A percentile compares a stretch with the other conserved stretches of the same genome.
phyloP scores from a whole-genome alignment of 495 filamentous ascomycete species.

The Daldinia childiae region DNA sequence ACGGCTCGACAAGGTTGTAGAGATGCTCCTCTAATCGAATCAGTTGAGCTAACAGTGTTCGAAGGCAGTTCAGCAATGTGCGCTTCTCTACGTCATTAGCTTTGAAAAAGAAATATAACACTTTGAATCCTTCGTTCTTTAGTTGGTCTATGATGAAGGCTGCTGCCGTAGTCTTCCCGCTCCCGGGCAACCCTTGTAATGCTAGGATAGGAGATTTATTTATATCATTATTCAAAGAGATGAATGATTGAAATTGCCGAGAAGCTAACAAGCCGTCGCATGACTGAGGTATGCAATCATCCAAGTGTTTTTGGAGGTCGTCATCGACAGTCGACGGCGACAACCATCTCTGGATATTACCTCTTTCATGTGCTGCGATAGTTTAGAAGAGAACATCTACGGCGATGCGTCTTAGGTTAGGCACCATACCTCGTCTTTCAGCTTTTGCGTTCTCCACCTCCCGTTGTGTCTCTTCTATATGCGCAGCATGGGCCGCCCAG shows the following conservation, averaged over 20 bases:
- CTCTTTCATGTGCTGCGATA: slow-evolving; percentile 25
- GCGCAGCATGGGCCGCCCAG: slow-evolving; percentile 31
- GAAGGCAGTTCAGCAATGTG: slow-evolving; percentile 30
- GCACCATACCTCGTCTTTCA: slow-evolving; percentile 25
- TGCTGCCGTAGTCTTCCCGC: slow-evolving; percentile 41
- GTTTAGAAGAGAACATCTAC: slow-evolving; percentile 18
- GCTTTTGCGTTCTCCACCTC: slow-evolving; percentile 28
- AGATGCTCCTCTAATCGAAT: slow-evolving; percentile 33
- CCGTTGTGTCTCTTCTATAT: slow-evolving; percentile 33
- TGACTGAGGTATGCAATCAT: slow-evolving; percentile 39
- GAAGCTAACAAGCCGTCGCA: slow-evolving; percentile 37
- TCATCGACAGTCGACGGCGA: slow-evolving; percentile 43
- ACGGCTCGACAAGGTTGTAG: slow-evolving; percentile 33
- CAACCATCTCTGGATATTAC: slow-evolving; percentile 42
- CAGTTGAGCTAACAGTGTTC: slow-evolving; percentile 40
- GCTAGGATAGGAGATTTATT: slow-evolving; percentile 16
- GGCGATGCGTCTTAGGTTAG: not conserved
- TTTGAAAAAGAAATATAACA: slow-evolving; percentile 47
- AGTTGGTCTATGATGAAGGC: slow-evolving; percentile 39
- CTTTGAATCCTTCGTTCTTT: slow-evolving; percentile 11
- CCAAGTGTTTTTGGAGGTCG: slow-evolving; percentile 39
- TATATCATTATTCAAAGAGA: not conserved
- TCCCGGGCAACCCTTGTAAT: slow-evolving; percentile 41
- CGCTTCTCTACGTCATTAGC: slow-evolving; percentile 41
- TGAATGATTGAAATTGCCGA: slow-evolving; percentile 23